These are phyloP conservation scores for Rozella allomycis DNA, from an alignment of 371 early-diverging fungal genomes.

Conservation along the genomic window DNA sequence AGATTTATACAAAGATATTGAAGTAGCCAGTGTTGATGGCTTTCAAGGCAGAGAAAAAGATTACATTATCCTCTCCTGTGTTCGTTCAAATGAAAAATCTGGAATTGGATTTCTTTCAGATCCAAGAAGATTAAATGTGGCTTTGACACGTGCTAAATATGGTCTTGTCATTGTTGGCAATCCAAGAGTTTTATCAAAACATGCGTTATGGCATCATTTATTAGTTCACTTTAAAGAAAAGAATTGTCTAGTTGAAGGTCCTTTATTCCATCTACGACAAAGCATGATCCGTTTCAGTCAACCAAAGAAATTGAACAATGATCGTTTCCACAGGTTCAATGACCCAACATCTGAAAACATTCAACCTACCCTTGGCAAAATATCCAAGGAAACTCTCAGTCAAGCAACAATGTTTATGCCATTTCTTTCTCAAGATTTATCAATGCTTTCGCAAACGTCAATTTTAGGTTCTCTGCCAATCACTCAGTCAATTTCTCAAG, in stretches of 20 bases:
- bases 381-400: too few relatives aligned
- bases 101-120: constrained; percentile 96
- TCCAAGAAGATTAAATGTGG: constrained; percentile 91
- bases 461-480: too few relatives aligned
- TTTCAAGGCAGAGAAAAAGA: constrained; percentile 99
- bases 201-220: constrained; percentile 89
- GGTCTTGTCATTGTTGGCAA: constrained; percentile 90
- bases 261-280: constrained; percentile 58
- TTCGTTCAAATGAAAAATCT: constrained; percentile 88
- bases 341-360: too few relatives aligned
- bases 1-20: constrained; percentile 85
- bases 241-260: constrained; percentile 80
- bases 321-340: background rate
- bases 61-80: constrained; percentile 92
- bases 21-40: constrained; percentile 96
- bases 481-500: too few relatives aligned
- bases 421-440: too few relatives aligned
- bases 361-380: too few relatives aligned
- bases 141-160: constrained; percentile 85
- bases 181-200: constrained; percentile 76
- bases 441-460: too few relatives aligned
- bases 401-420: too few relatives aligned
- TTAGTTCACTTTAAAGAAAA: constrained; percentile 77
- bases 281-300: constrained; percentile 63
- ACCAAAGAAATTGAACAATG: constrained; percentile 16